A percentile compares a stretch with the other conserved stretches of the same genome.
phyloP scores from a whole-genome alignment of 2,329 filamentous ascomycete species.

The Hypoxylon sp. region DNA sequence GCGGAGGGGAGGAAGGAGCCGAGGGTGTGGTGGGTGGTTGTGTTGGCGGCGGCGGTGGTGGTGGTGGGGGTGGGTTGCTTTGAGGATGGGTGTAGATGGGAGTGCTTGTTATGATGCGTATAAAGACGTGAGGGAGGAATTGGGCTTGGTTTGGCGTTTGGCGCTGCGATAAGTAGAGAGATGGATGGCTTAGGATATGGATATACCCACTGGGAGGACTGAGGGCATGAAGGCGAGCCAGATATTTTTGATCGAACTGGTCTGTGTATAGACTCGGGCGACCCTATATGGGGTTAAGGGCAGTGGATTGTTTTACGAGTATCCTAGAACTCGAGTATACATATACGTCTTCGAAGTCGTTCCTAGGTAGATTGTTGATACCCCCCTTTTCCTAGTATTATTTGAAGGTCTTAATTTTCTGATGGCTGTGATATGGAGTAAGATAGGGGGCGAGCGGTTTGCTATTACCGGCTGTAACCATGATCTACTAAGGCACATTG shows the following conservation, averaged over 20 bases:
- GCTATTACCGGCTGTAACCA: too few species aligned
- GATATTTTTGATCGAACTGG: neutral
- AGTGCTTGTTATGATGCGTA: neutral
- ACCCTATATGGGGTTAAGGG: constrained; percentile 5
- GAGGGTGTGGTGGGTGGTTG: neutral
- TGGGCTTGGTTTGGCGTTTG: constrained; percentile 17
- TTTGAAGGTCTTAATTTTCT: neutral
- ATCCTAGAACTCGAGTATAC: constrained; percentile 24
- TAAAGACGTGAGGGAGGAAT: constrained; percentile 8
- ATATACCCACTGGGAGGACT: constrained; percentile 24
- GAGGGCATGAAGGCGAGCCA: neutral
- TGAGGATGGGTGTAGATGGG: neutral
- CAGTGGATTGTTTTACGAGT: neutral
- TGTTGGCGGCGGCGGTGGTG: constrained; percentile 1
- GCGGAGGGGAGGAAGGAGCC: constrained; percentile 1
- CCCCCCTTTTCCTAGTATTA: constrained; percentile 3
- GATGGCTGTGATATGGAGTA: too few species aligned
- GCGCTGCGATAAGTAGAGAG: neutral
- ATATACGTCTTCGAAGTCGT: neutral
- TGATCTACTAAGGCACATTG: too few species aligned
- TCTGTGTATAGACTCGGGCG: neutral
- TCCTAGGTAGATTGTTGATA: constrained; percentile 28
- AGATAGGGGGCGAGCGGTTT: too few species aligned
- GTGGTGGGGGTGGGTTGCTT: constrained; percentile 14
- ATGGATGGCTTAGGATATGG: constrained; percentile 4